A percentile compares a stretch with the other conserved stretches of the same genome.
phyloP scores from a whole-genome alignment of 2,329 filamentous ascomycete species.

The Penicillium sp. region DNA sequence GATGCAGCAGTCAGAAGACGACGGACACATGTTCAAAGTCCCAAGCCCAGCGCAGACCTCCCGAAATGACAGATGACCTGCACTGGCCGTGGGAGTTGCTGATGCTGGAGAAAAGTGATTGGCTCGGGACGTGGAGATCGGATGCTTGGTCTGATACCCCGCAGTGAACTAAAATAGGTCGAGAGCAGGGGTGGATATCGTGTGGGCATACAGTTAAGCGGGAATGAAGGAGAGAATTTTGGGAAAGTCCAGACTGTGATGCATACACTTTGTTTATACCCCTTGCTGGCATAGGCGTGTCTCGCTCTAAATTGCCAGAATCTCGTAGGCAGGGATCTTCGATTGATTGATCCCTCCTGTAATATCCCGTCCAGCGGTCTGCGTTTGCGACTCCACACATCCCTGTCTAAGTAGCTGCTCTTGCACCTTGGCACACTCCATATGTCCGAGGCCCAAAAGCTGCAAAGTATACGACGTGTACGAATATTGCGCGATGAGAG shows the following conservation, averaged over 20 bases:
- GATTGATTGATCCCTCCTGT: background rate
- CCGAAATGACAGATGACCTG: conserved; percentile 2
- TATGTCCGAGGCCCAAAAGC: background rate
- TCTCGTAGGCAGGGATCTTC: background rate
- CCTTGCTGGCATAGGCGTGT: background rate
- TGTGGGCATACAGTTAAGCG: background rate
- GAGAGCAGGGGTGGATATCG: background rate
- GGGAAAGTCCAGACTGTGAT: conserved; percentile 1
- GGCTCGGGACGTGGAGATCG: background rate
- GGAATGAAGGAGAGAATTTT: background rate
- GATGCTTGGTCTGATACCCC: conserved; percentile 4
- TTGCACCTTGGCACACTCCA: background rate
- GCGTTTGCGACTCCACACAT: background rate
- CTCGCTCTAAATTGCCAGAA: no score
- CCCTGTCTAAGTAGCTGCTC: background rate
- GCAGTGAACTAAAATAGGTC: background rate
- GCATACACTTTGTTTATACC: background rate
- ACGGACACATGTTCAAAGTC: conserved; percentile 1
- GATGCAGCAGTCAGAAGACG: conserved; percentile 2
- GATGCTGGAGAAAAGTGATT: background rate
- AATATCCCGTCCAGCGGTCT: background rate
- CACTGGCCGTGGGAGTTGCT: background rate
- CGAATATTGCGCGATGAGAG: background rate
- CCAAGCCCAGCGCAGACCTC: background rate
- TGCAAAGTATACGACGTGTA: no score